Evolutionary conservation across 805 yeast species (phyloP), one percentile per base, ranked within the genome.

Genomic region (Debaryomyces hansenii): DNA sequence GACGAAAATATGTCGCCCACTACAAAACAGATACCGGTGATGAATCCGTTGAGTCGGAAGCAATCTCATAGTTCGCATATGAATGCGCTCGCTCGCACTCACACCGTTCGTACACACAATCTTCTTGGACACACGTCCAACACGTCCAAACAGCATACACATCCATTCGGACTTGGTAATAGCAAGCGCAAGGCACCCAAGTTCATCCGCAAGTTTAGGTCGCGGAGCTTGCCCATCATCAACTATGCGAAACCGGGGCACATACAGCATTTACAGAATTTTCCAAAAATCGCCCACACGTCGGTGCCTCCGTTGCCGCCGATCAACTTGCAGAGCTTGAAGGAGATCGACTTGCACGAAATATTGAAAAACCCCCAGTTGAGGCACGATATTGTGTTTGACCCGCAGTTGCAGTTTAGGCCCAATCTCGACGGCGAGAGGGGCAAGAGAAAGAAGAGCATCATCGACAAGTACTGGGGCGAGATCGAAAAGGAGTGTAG

Each of bases 401-500:
- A 91, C 69, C 95, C 97, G 14, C 88, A 87, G 59, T 73, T 91
- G 48, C 96, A 90, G 70, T 89, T 91, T 65, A 79, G 97, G 62
- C 96, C 96, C 24, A 88, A 89, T 59, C 71, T 90, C 54, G 96
- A 88, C 63, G 96, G 96, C 42, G 97, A 91, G 67, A 74, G 96
- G 42, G 96, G 96, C 21, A 77, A 83, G 49, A 77, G 90, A 45
- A 89, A 90, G 75, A 84, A 82, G 66, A 65, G 77, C 47, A 74
- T 85, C 37, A 85, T 90, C 41, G 96, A 89, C 60, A 83, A 79
- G 57, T 91, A 90, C 69, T 90, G 97, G 97, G 69, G 70, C 29
- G 87, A 86, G 53, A 82, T 91, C 32, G 83, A 82, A 52, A 67
- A 64, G 41, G 97, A 90, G 66, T 82, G 89, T 51, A 67, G 67